These are phyloP conservation scores for Aspergillus pseudoterreus DNA, from an alignment of 2,329 filamentous ascomycete genomes.

Conservation along the genomic window DNA sequence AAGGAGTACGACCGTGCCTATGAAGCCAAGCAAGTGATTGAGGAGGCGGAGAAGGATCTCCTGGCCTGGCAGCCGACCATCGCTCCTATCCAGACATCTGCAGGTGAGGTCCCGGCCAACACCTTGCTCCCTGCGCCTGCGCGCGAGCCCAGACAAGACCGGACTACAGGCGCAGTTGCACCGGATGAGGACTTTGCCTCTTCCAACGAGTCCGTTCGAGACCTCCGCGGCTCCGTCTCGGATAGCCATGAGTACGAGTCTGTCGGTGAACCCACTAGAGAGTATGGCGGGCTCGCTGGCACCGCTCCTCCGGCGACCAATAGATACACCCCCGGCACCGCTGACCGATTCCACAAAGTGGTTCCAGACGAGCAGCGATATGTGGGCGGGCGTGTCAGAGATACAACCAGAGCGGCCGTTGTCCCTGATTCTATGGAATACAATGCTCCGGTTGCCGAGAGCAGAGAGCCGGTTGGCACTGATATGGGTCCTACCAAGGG, in stretches of 20 bases:
- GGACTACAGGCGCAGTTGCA: not conserved
- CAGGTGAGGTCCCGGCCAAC: constrained; percentile 44
- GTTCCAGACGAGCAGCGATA: no score
- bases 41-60: constrained; percentile 87
- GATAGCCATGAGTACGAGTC: not conserved
- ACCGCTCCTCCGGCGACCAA: not conserved
- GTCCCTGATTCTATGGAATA: no score
- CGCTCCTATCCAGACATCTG: constrained; percentile 52
- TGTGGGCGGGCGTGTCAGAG: no score
- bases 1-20: constrained; percentile 62
- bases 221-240: constrained; percentile 5
- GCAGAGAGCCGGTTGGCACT: not conserved
- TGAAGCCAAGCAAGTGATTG: constrained; percentile 78
- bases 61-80: constrained; percentile 64
- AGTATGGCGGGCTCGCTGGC: not conserved
- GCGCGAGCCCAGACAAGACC: constrained; percentile 6
- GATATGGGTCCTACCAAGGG: not conserved
- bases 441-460: not conserved
- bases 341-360: not conserved
- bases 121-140: constrained; percentile 31
- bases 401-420: no score
- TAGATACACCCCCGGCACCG: not conserved
- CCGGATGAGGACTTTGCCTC: not conserved
- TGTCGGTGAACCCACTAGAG: not conserved
- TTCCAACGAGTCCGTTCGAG: not conserved